phyloP scores from a whole-genome alignment of 2,329 filamentous ascomycete genomes.

The Aureobasidium sp. region DNA sequence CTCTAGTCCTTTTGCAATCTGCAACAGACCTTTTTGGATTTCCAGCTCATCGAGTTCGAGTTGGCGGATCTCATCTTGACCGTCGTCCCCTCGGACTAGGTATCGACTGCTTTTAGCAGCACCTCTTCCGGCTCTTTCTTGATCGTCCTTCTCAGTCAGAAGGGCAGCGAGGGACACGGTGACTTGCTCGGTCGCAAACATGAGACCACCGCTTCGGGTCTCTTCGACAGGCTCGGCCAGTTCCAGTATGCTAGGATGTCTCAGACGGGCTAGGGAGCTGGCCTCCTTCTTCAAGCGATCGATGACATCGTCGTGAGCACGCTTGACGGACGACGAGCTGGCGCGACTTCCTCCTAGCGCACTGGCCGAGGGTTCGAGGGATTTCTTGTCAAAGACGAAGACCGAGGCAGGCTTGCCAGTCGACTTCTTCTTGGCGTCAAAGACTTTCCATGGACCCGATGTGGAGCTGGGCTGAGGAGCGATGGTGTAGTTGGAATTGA shows the following conservation, averaged over 20 bases:
- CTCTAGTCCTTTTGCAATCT: slow-evolving; percentile 88
- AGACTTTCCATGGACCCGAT: slow-evolving; percentile 93
- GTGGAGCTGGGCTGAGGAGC: slow-evolving; percentile 67
- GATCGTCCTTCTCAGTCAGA: slow-evolving; percentile 80
- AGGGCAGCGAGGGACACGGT: slow-evolving; percentile 80
- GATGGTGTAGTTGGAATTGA: slow-evolving; percentile 83
- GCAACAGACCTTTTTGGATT: slow-evolving; percentile 90
- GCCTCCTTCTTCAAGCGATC: slow-evolving; percentile 90
- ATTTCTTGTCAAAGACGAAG: slow-evolving; percentile 89
- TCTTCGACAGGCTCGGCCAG: slow-evolving; percentile 94
- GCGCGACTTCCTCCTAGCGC: slow-evolving; percentile 54
- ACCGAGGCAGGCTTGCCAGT: slow-evolving; percentile 84
- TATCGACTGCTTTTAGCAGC: slow-evolving; percentile 69
- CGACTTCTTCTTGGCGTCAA: slow-evolving; percentile 94
- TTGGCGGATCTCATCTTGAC: slow-evolving; percentile 62
- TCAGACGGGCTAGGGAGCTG: slow-evolving; percentile 74
- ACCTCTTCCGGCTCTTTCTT: slow-evolving; percentile 63
- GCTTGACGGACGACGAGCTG: slow-evolving; percentile 64
- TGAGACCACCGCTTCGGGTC: slow-evolving; percentile 79
- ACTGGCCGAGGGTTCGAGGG: slow-evolving; percentile 61
- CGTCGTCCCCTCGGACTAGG: slow-evolving; percentile 72
- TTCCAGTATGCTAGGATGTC: slow-evolving; percentile 88
- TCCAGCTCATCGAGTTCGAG: slow-evolving; percentile 94
- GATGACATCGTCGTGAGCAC: slow-evolving; percentile 78
- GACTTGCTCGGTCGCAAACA: slow-evolving; percentile 91